Evolutionary conservation across 2,329 filamentous ascomycete genomes (phyloP), one percentile per base, ranked within the genome.

Genomic region (Blastomyces emzantsi): DNA sequence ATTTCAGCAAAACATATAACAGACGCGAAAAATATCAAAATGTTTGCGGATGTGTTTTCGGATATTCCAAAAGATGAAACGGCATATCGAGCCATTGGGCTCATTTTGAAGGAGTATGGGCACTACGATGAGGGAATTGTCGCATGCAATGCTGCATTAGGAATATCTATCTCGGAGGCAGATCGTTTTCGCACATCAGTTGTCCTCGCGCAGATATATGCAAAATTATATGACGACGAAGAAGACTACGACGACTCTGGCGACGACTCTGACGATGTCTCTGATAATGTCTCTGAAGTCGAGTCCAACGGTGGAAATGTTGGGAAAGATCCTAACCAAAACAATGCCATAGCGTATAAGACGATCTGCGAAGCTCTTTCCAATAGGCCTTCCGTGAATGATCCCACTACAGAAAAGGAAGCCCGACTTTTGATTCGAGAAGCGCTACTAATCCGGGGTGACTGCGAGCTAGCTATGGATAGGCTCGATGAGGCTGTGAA

Each of bases 41-140:
- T 19, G 17, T 36, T 56, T 56, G 8, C 33, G 54, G 54, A 56
- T 6, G 54, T 56, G 2, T 56, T 56, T 56, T 39, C 54, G 13
- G 54, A 56, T 33, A 56, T 56, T 25, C 54, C 54, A 39, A 56
- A n/a, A 39, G 54, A 56, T 33, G 54, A 56, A 56, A 56, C 19
- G 8, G 54, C 54, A 39, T 56, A 56, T 39, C 54, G 33, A 39
- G 54, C 54, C n/a, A 22, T 56, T 11, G 54, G 25, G 9, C 17
- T 56, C 30, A 33, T 17, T 36, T 56, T 56, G 19, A 56, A 56
- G 25, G 30, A 39, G 8, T 11, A 56, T n/a, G 54, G 33, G n/a
- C 54, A 56, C 9, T 22, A 22, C 19, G 54, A 56, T 3, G 54
- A 39, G 33, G 54, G 25, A 22, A 56, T 56, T 39, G 33, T 22